Evolutionary conservation across 2,329 filamentous ascomycete species (phyloP).

Genomic region (Rugonectria rugulosa): DNA sequence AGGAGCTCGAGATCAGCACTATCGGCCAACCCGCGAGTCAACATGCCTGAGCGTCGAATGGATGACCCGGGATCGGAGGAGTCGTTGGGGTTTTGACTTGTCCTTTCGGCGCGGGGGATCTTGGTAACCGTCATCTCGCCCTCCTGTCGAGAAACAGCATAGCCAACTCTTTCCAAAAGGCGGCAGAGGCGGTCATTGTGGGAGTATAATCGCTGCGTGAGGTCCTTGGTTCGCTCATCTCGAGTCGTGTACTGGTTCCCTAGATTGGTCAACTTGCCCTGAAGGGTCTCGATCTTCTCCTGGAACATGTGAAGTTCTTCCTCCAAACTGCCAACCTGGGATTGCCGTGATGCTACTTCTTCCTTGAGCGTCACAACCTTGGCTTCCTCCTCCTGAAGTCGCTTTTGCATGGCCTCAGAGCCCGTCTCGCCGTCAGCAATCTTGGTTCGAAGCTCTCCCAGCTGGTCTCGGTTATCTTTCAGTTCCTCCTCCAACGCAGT

Average conservation of each 20-base stretch:
- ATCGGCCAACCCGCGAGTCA: slow-evolving; percentile 64
- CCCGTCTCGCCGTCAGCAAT: slow-evolving; percentile 86
- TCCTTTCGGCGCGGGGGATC: slow-evolving; percentile 66
- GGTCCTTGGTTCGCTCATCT: slow-evolving; percentile 77
- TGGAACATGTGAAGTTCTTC: slow-evolving; percentile 76
- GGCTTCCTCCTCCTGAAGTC: slow-evolving; percentile 77
- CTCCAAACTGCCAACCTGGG: slow-evolving; percentile 77
- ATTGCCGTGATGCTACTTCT: slow-evolving; percentile 76
- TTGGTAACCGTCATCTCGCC: slow-evolving; percentile 79
- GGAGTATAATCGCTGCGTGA: slow-evolving; percentile 82
- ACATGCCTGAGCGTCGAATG: slow-evolving; percentile 60
- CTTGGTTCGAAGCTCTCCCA: slow-evolving; percentile 72
- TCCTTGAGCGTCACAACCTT: slow-evolving; percentile 73
- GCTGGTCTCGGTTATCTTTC: slow-evolving; percentile 71
- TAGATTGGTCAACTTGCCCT: slow-evolving; percentile 59
- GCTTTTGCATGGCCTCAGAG: slow-evolving; percentile 78
- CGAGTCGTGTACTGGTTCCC: slow-evolving; percentile 71
- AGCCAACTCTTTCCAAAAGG: slow-evolving; percentile 87
- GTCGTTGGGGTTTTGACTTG: slow-evolving; percentile 62
- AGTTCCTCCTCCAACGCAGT: slow-evolving; percentile 64
- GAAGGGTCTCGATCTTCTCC: slow-evolving; percentile 66
- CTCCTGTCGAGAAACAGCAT: slow-evolving; percentile 78
- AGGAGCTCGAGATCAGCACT: slow-evolving; percentile 75
- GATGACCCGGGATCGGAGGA: slow-evolving; percentile 63
- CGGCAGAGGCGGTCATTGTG: slow-evolving; percentile 86